Evolutionary conservation across 208 protist species (phyloP).

Genomic region (Phytomonas francai): DNA sequence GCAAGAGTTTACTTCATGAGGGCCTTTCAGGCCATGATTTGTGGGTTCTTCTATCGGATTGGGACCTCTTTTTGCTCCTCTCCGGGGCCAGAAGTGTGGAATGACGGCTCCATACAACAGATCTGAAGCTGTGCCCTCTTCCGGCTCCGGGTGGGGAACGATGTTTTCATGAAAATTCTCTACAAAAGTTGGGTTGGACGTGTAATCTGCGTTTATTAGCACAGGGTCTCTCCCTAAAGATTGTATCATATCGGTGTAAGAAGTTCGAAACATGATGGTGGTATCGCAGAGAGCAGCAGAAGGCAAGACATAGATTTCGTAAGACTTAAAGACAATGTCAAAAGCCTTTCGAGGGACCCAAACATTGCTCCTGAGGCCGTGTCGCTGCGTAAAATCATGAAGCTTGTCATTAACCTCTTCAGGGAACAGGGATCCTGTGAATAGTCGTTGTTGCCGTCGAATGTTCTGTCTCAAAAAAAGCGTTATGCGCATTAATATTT

Average conservation of each 20-base stretch:
- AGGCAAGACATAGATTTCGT: slow-evolving; percentile 43
- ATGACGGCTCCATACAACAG: neutral
- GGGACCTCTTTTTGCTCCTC: neutral
- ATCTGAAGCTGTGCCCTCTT: neutral
- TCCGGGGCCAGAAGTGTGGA: neutral
- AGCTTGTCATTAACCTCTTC: slow-evolving; percentile 55
- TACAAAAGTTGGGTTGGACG: slow-evolving; percentile 45
- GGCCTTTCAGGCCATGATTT: neutral
- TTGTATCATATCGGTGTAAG: slow-evolving; percentile 9
- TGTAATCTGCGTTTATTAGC: slow-evolving; percentile 70
- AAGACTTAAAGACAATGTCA: slow-evolving; percentile 20
- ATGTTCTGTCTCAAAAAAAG: neutral
- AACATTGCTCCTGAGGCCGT: slow-evolving; percentile 46
- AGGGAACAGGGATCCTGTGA: slow-evolving; percentile 64
- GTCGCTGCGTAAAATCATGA: slow-evolving; percentile 36
- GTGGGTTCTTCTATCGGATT: neutral
- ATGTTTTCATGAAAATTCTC: slow-evolving; percentile 49
- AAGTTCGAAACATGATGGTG: slow-evolving; percentile 21
- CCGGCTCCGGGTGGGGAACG: neutral
- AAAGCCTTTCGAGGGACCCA: slow-evolving; percentile 62
- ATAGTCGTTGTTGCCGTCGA: slow-evolving; percentile 45
- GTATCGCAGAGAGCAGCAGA: slow-evolving; percentile 57
- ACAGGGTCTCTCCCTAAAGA: slow-evolving; percentile 31
- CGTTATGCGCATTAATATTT: neutral
- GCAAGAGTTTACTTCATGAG: neutral